These are phyloP conservation scores for Eucalyptus caleyi DNA, from an alignment of 345 rosid species.

Conservation along the genomic window DNA sequence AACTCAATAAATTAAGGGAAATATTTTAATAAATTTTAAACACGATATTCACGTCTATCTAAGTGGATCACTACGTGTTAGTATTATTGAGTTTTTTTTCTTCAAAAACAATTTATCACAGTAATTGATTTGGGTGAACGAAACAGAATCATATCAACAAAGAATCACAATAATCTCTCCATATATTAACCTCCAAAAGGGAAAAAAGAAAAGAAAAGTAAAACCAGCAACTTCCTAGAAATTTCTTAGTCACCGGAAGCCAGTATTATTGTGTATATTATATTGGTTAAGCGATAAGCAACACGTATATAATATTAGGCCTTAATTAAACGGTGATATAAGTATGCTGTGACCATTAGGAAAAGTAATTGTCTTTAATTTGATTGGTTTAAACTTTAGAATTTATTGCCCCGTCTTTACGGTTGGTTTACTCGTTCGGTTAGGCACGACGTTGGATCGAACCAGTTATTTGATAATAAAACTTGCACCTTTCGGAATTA, in stretches of 20 bases:
- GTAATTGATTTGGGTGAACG: not conserved
- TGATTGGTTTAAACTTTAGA: not conserved
- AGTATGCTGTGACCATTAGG: not conserved
- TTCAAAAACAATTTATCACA: not conserved
- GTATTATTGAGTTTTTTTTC: not conserved
- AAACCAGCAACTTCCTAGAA: not conserved
- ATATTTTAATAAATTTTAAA: not conserved
- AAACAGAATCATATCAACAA: not conserved
- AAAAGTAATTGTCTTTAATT: not conserved
- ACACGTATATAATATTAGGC: not conserved
- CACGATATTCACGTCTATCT: not conserved
- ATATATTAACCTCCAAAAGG: not conserved
- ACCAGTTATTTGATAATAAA: too few species aligned
- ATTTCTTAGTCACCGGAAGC: not conserved
- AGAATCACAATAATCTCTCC: not conserved
- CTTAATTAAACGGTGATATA: not conserved
- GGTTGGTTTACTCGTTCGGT: rapidly evolving
- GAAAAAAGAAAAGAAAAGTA: not conserved
- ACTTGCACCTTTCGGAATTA: too few species aligned
- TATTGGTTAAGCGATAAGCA: not conserved
- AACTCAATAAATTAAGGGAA: not conserved
- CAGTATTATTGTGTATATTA: not conserved
- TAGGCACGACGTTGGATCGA: not conserved
- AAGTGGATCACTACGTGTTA: not conserved
- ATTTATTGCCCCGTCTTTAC: not conserved